These are phyloP conservation scores for Apophysomyces variabilis DNA, from an alignment of 371 early-diverging fungal genomes.

Conservation along the genomic window DNA sequence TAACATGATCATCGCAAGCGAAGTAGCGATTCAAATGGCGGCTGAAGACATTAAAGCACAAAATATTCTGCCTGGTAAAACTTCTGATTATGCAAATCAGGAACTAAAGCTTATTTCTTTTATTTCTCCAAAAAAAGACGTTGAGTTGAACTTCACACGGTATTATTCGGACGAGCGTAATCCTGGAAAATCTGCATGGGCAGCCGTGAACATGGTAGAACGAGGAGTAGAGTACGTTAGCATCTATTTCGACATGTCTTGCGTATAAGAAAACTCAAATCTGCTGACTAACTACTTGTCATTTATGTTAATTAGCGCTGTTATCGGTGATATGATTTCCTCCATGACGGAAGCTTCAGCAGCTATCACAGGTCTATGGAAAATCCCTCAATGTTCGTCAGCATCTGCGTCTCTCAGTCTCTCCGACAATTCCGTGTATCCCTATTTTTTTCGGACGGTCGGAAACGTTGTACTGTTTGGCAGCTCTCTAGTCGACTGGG, in stretches of 20 bases:
- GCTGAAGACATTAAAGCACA: constrained; percentile 20
- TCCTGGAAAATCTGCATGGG: constrained; percentile 35
- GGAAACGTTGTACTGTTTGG: constrained; percentile 34
- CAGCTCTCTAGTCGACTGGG: constrained; percentile 39
- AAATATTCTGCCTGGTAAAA: constrained; percentile 36
- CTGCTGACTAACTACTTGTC: background rate
- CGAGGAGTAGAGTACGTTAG: constrained; percentile 34
- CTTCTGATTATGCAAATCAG: background rate
- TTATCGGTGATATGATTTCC: constrained; percentile 47
- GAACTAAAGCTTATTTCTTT: background rate
- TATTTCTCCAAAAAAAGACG: constrained; percentile 24
- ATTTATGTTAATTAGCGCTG: constrained; percentile 32
- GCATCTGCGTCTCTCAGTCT: constrained; percentile 35
- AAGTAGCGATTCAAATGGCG: constrained; percentile 37
- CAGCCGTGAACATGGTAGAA: constrained; percentile 35
- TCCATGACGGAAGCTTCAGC: constrained; percentile 38
- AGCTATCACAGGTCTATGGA: constrained; percentile 35
- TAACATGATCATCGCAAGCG: constrained; percentile 43
- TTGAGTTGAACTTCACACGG: constrained; percentile 34
- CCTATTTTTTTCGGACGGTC: constrained; percentile 49
- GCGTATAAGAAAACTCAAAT: no score
- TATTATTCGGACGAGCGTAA: constrained; percentile 32
- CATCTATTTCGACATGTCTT: no score
- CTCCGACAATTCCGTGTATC: constrained; percentile 38
- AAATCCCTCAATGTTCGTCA: constrained; percentile 48